Conservation (phyloP, 306 rosid species). For the Hippophae rhamnoides region DNA sequence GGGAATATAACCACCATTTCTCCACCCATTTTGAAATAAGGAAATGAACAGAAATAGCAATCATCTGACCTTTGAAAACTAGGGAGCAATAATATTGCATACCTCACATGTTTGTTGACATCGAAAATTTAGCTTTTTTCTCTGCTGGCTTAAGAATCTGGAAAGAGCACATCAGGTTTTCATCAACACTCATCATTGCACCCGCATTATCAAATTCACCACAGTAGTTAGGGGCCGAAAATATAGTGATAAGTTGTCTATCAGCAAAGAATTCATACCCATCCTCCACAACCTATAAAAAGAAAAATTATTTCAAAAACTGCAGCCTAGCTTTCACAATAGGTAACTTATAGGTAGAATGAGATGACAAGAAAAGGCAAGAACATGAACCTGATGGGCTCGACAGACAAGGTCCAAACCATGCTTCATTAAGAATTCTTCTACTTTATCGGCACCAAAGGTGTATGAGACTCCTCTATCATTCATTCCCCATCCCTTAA, state of each 20-base stretch:
- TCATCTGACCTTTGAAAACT: constrained; percentile 41
- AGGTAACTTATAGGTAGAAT: constrained; percentile 4
- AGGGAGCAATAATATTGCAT: constrained; percentile 16
- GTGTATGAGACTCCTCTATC: constrained; percentile 88
- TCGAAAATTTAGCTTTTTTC: constrained; percentile 41
- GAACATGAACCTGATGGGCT: constrained; percentile 62
- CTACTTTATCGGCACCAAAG: constrained; percentile 75
- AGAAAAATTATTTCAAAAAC: neutral
- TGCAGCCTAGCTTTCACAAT: constrained; percentile 16
- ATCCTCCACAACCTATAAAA: constrained; percentile 68
- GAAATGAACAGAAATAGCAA: constrained; percentile 15
- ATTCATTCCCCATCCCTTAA: constrained; percentile 91
- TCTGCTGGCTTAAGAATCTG: constrained; percentile 85
- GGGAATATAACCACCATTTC: constrained; percentile 2
- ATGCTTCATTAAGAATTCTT: constrained; percentile 56
- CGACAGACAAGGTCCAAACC: constrained; percentile 82
- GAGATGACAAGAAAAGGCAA: neutral
- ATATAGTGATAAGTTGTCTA: constrained; percentile 68
- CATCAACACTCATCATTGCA: constrained; percentile 90
- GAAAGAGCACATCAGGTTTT: constrained; percentile 73
- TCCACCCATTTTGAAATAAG: constrained; percentile 3
- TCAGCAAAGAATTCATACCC: constrained; percentile 83
- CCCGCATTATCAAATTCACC: constrained; percentile 92
- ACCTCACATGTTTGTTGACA: constrained; percentile 49
- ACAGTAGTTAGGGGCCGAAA: constrained; percentile 84